Evolutionary conservation across 2,329 filamentous ascomycete genomes (phyloP).

Genomic region (Macrophomina pseudophaseolina): DNA sequence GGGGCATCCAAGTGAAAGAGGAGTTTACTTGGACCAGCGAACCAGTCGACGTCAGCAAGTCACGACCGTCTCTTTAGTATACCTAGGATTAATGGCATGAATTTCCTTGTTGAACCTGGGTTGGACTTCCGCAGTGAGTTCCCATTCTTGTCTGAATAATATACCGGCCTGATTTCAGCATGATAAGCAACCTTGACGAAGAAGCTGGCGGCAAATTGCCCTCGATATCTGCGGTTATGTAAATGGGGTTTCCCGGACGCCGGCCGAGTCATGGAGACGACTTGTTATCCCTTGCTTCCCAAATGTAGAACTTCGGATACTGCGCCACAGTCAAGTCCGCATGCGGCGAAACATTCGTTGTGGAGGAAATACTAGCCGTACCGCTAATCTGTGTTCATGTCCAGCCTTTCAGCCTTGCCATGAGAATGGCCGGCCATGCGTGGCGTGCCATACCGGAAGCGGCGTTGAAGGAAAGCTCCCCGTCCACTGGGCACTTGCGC

Average conservation of each 20-base stretch:
- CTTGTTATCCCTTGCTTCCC: not conserved
- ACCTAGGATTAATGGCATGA: too few relatives aligned
- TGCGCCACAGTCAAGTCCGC: not conserved
- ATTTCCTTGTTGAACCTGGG: too few relatives aligned
- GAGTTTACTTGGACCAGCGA: slow-evolving; percentile 6
- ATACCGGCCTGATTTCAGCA: too few relatives aligned
- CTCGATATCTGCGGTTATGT: too few relatives aligned
- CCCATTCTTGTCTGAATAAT: too few relatives aligned
- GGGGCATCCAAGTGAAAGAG: slow-evolving; percentile 6
- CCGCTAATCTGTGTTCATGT: not conserved
- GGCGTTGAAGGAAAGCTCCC: not conserved
- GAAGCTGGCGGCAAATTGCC: too few relatives aligned
- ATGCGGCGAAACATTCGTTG: not conserved
- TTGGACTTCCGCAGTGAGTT: too few relatives aligned
- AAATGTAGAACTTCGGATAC: not conserved
- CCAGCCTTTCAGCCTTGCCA: not conserved
- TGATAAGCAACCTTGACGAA: too few relatives aligned
- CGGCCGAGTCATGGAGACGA: too few relatives aligned
- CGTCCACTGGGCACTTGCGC: not conserved
- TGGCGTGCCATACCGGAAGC: not conserved
- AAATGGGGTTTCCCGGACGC: too few relatives aligned
- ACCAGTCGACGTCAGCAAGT: not conserved
- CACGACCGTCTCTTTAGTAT: not conserved
- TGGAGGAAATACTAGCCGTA: too few relatives aligned
- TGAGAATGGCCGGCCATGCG: not conserved